Percentiles rank a stretch among this genome's conserved stretches.
These are phyloP conservation scores for Fusarium brevicatenulatum DNA, from an alignment of 2,329 filamentous ascomycete genomes.

Conservation along the genomic window DNA sequence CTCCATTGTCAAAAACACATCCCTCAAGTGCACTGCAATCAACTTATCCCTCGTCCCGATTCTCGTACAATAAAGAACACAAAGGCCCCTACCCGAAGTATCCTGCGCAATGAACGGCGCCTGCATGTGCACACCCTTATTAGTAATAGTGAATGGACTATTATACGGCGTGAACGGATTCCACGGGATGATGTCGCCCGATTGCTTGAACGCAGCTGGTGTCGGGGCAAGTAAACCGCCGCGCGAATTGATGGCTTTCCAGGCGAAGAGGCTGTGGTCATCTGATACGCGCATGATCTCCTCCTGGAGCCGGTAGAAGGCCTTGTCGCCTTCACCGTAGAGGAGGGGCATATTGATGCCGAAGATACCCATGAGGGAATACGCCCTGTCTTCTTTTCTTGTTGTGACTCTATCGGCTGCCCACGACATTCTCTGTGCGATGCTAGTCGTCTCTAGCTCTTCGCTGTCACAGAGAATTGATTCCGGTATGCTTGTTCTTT, in stretches of 20 bases:
- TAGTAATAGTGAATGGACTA: background rate
- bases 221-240: background rate
- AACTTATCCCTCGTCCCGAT: background rate
- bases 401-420: conserved; percentile 2
- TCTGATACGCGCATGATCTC: conserved; percentile 10
- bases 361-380: conserved; percentile 6
- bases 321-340: conserved; percentile 4
- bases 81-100: background rate
- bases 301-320: conserved; percentile 5
- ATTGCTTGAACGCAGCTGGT: background rate
- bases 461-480: background rate
- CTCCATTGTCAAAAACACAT: conserved; percentile 18
- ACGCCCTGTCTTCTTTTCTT: background rate
- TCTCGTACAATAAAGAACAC: conserved; percentile 6
- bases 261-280: conserved; percentile 4
- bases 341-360: conserved; percentile 4
- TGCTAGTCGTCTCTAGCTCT: background rate
- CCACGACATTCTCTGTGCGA: conserved; percentile 19
- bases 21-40: background rate
- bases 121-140: conserved; percentile 14
- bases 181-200: background rate
- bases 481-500: background rate
- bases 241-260: background rate
- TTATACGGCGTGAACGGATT: conserved; percentile 7
- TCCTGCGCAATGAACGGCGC: conserved; percentile 1